Evolutionary conservation across 2,329 filamentous ascomycete genomes (phyloP).

Genomic region (Arthrobotrys musiformis): DNA sequence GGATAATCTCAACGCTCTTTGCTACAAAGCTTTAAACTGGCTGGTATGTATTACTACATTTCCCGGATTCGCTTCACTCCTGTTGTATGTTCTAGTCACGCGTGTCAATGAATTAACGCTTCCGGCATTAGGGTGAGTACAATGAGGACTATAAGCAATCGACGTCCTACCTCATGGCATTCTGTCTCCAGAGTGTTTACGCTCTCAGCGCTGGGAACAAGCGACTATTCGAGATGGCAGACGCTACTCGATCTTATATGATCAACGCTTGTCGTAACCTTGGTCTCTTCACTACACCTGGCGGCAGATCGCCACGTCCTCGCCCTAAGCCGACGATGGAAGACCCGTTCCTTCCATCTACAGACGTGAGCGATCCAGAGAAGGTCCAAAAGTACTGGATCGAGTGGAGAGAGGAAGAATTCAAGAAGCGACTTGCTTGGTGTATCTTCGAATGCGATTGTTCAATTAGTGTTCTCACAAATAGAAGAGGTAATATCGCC

Average conservation of each 20-base stretch:
- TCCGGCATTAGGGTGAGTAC: conserved; percentile 56
- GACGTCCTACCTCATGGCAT: conserved; percentile 59
- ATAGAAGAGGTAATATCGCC: conserved; percentile 59
- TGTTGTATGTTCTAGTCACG: background rate
- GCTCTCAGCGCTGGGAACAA: conserved; percentile 58
- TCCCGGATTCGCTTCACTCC: background rate
- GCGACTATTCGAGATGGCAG: conserved; percentile 59
- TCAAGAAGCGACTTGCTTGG: conserved; percentile 59
- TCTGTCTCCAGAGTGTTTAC: conserved; percentile 59
- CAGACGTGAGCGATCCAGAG: conserved; percentile 49
- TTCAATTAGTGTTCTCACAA: conserved; percentile 59
- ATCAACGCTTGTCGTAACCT: conserved; percentile 59
- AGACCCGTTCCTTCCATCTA: conserved; percentile 45
- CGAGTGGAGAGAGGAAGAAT: conserved; percentile 58
- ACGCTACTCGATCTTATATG: conserved; percentile 59
- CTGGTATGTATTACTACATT: conserved; percentile 55
- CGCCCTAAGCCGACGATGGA: conserved; percentile 34
- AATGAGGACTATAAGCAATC: conserved; percentile 58
- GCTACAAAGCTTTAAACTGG: conserved; percentile 58
- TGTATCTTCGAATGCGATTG: conserved; percentile 59
- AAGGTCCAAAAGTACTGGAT: conserved; percentile 57
- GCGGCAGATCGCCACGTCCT: conserved; percentile 31
- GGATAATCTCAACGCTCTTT: conserved; percentile 59
- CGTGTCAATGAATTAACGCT: background rate
- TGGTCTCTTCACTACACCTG: conserved; percentile 57